Evolutionary conservation across 768 basidiomycete species (phyloP).

Genomic region (Gloeopeniophorella convolvens): DNA sequence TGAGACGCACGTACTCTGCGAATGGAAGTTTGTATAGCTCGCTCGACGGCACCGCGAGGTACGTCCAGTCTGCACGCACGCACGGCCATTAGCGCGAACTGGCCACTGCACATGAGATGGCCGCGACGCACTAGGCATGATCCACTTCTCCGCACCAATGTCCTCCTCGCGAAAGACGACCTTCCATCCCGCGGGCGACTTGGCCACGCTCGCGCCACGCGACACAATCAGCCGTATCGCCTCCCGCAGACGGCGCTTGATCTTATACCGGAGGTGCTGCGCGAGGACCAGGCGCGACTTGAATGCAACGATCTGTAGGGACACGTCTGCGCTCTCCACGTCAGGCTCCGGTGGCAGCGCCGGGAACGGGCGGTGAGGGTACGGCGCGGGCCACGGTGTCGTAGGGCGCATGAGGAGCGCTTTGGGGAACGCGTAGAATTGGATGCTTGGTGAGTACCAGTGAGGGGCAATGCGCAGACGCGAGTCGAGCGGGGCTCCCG

Average conservation of each 20-base stretch:
- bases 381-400: not conserved
- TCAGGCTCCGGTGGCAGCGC: not conserved
- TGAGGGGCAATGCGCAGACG: not conserved
- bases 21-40: conserved; percentile 3
- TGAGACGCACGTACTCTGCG: not conserved
- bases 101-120: not conserved
- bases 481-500: not conserved
- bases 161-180: conserved; percentile 8
- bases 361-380: conserved; percentile 6
- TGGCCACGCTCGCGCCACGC: conserved; percentile 9
- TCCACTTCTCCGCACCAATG: conserved; percentile 14
- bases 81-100: not conserved
- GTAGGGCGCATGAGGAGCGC: conserved; percentile 5
- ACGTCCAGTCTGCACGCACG: conserved; percentile 8
- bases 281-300: not conserved
- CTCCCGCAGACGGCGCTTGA: conserved; percentile 8
- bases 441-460: not conserved
- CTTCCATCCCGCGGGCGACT: not conserved
- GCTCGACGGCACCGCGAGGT: conserved; percentile 6
- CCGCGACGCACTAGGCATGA: conserved; percentile 3
- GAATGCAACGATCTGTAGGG: not conserved
- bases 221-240: conserved; percentile 7
- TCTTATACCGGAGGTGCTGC: not conserved
- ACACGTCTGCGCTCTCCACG: conserved; percentile 4
- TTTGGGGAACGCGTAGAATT: conserved; percentile 11